Evolutionary conservation across 768 basidiomycete genomes (phyloP), one percentile per base, ranked within the genome.

Genomic region (Pleurotus sapidus): DNA sequence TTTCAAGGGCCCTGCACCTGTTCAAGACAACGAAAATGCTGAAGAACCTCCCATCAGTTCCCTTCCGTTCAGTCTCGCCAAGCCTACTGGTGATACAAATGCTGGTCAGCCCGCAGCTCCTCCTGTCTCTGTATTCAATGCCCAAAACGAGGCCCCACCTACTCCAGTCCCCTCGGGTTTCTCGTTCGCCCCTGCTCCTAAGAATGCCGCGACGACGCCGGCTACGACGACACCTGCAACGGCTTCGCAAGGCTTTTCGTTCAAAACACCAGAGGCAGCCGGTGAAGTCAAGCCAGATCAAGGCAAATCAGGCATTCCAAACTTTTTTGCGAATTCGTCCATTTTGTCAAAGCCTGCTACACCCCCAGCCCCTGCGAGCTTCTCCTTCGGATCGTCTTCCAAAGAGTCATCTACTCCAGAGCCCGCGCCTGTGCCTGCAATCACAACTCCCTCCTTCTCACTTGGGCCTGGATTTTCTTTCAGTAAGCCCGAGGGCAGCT

Each of bases 1-100:
- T 27, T 57, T 17, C 53, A 9, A 38, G 24, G 59, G 17, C 46
- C 59, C 58, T 47, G 37, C 56, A 57, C 57, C 49, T 45, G 58
- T 61, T 18, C 54, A 78, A 77, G 61, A 65, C 30, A 59, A 66
- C 7, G 65, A 74, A 8, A 63, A 80, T 34, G 60, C 74, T 45
- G 76, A 84, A 64, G 88, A 89, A 59, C 84, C 85, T n/a, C 87
- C 88, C 0, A 83, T 88, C 54, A 46, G 74, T 27, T 73, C 80
- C 6, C 72, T 89, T 54, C 89, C 87, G 8, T 89, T 88, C 68
- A 88, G 86, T 7, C 74, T 89, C 53, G 69, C 72, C n/a, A 78
- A 74, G 62, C 60, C 77, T 6, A 46, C 12, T 40, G 49, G 17
- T 18, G 18, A 42, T 14, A 20, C 34, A 15, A 46, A 24, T 37